Evolutionary conservation across 768 basidiomycete genomes (phyloP).

Genomic region (Hypholoma fasciculare): DNA sequence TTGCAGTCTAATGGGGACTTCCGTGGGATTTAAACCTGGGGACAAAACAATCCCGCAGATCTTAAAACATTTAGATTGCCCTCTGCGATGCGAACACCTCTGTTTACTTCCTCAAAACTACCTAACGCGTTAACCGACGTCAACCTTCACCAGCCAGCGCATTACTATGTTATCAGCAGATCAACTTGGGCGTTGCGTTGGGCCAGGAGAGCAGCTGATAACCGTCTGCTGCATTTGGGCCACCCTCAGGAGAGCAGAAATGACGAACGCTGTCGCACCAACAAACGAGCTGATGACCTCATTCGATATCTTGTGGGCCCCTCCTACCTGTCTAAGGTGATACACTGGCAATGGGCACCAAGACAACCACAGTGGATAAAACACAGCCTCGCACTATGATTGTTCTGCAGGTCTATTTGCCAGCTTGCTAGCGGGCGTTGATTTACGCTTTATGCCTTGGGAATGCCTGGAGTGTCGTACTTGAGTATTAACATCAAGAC

Average conservation of each 20-base stretch:
- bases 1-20: neutral
- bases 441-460: slow-evolving; percentile 22
- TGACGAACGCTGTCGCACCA: neutral
- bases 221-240: too few relatives aligned
- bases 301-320: neutral
- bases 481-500: slow-evolving; percentile 14
- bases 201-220: too few relatives aligned
- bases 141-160: neutral
- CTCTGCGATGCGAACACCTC: neutral
- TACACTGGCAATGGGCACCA: slow-evolving; percentile 13
- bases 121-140: slow-evolving; percentile 3
- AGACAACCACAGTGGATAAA: slow-evolving; percentile 13
- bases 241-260: neutral
- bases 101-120: neutral
- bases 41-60: too few relatives aligned
- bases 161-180: neutral
- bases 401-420: slow-evolving; percentile 8
- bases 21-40: neutral
- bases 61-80: too few relatives aligned
- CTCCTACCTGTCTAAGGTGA: slow-evolving; percentile 1
- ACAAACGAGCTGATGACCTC: neutral
- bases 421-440: slow-evolving; percentile 13
- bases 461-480: slow-evolving; percentile 7
- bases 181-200: neutral
- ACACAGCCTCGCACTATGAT: slow-evolving; percentile 18